Evolutionary conservation across 108 stramenopile species (phyloP), one percentile per base, ranked within the genome.

Genomic region (Conticribra guillardii): DNA sequence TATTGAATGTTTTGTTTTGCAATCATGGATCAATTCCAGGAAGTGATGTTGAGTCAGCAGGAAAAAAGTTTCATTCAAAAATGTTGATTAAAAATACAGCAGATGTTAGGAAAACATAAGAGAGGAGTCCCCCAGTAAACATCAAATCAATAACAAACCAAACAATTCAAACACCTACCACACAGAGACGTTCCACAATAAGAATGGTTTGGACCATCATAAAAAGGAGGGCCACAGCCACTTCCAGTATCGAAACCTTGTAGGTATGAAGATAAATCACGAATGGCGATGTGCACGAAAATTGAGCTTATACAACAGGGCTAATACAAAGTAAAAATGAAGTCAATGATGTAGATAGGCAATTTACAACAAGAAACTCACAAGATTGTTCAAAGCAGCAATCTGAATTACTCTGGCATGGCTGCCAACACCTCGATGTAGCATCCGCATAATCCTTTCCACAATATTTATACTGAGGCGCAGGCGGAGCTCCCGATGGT

Each of bases 371-470:
- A 62, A 3, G 5, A 3, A 26, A 19, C 60, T 62, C 24, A 62
- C 60, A 62, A 46, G 2, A 15, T 27, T 62, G 60, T 24, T 26
- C 60, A 62, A 62, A 62, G 60, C 60, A 62, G 23, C 60, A 62
- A 22, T 62, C 60, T 2, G 44, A 47, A 47, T 62, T 41, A 7
- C 21, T 23, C 5, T 46, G 27, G 31, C 60, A 62, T 4, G n/a
- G 19, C 27, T 62, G 60, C 60, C 60, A 62, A 47, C 60, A 62
- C 46, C 60, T 3, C 15, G 34, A n/a, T 44, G 60, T 62, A 8
- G 60, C 60, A 62, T 62, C 60, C 46, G 44, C 60, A 23, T 33
- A 16, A 47, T 62, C 26, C 5, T 7, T 47, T 27, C 60, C 60
- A 41, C 60, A 62, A 47, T 62, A 62, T 27, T 62, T 62, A 47